Percentiles rank a stretch among this genome's conserved stretches.
phyloP scores from a whole-genome alignment of 2,329 filamentous ascomycete genomes.

The Scedosporium apiospermum region DNA sequence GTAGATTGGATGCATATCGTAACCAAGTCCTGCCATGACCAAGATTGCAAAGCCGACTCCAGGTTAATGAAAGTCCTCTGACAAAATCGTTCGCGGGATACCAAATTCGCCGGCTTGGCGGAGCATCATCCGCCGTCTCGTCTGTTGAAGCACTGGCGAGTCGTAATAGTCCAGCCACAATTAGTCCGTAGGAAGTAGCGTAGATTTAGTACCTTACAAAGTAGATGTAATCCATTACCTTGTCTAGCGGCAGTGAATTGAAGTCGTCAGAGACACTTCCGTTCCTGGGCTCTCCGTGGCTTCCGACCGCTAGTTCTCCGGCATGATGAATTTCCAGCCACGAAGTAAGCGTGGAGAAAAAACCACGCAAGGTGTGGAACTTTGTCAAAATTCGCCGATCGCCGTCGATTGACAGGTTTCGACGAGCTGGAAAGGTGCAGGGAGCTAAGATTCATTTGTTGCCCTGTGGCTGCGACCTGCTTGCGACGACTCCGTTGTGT shows the following conservation, averaged over 20 bases:
- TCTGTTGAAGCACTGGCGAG: no score
- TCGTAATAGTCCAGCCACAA: no score
- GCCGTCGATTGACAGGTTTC: neutral
- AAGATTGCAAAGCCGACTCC: no score
- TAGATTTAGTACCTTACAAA: neutral
- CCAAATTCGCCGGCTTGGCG: no score
- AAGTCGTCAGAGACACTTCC: neutral
- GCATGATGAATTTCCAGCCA: neutral
- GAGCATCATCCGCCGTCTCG: no score
- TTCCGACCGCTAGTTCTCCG: neutral
- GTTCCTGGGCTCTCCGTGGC: neutral
- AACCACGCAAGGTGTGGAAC: neutral
- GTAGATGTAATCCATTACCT: neutral
- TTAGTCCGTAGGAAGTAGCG: no score
- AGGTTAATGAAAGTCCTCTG: no score
- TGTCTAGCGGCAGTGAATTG: neutral
- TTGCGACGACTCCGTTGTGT: no score
- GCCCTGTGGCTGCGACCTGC: neutral
- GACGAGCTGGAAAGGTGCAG: neutral
- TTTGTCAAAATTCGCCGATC: neutral
- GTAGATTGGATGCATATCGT: no score
- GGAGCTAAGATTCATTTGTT: neutral
- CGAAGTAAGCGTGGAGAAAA: neutral
- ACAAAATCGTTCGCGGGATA: no score
- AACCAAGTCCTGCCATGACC: no score